Conservation (phyloP, 1,284 basidiomycete genomes). For the Hypsizygus ulmarius region DNA sequence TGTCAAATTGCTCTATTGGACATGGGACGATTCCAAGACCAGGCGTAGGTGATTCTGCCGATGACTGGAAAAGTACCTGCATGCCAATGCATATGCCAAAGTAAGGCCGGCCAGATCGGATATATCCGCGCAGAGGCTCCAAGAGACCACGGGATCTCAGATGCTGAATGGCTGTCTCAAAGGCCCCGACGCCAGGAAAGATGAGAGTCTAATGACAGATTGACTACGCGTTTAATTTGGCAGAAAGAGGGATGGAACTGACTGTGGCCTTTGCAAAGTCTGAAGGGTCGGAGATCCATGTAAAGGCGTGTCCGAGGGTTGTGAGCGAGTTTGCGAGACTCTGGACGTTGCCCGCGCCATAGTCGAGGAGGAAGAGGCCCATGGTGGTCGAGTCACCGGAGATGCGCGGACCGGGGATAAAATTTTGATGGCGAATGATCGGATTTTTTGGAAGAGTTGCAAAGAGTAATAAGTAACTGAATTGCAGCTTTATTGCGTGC, state of each 20-base stretch:
- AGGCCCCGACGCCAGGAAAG: constrained; percentile 98
- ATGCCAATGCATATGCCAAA: constrained; percentile 99
- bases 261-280: constrained; percentile 92
- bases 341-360: constrained; percentile 94
- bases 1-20: constrained; percentile 65
- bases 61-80: constrained; percentile 91
- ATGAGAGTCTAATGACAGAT: constrained; percentile 73
- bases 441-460: constrained; percentile 18
- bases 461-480: constrained; percentile 8
- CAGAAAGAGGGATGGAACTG: constrained; percentile 36
- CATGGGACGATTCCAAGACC: constrained; percentile 78
- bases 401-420: constrained; percentile 4
- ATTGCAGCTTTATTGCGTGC: constrained; percentile 16
- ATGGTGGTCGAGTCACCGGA: constrained; percentile 32
- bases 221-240: constrained; percentile 17
- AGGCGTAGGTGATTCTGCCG: constrained; percentile 65
- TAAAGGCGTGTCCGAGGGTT: constrained; percentile 85
- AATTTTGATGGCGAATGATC: constrained; percentile 24
- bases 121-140: constrained; percentile 81
- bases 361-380: constrained; percentile 89
- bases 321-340: constrained; percentile 92
- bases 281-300: constrained; percentile 83
- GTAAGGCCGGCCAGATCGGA: constrained; percentile 89
- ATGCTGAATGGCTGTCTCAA: constrained; percentile 83
- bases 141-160: constrained; percentile 75